Percentiles rank a stretch among this genome's conserved stretches.
phyloP scores from a whole-genome alignment of 768 basidiomycete genomes.

The Phallus indusiatus region DNA sequence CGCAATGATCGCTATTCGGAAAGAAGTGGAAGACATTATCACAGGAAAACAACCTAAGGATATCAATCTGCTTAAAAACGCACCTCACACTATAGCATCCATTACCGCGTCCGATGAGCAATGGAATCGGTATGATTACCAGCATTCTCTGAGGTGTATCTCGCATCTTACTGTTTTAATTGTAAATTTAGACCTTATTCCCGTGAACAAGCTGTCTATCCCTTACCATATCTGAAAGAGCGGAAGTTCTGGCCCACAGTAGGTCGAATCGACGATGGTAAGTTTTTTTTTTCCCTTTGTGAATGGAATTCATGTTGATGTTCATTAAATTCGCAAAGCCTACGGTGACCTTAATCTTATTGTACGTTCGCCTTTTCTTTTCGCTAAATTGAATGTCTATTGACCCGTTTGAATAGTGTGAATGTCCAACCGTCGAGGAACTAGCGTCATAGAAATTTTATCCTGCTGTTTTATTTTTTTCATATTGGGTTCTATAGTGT shows the following conservation, averaged over 20 bases:
- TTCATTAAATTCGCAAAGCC: conserved; percentile 33
- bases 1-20: conserved; percentile 94
- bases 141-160: background rate
- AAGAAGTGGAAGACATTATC: conserved; percentile 83
- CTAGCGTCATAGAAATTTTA: conserved; percentile 24
- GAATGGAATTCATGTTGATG: background rate
- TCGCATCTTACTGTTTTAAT: background rate
- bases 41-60: conserved; percentile 81
- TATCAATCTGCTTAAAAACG: conserved; percentile 88
- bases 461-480: background rate
- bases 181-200: conserved; percentile 62
- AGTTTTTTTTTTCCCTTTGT: conserved; percentile 18
- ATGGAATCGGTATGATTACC: conserved; percentile 67
- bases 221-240: conserved; percentile 69
- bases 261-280: conserved; percentile 88
- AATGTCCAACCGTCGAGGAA: conserved; percentile 82
- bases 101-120: conserved; percentile 63
- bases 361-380: conserved; percentile 35
- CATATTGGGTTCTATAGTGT: conserved; percentile 19
- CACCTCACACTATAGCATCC: conserved; percentile 80
- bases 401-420: conserved; percentile 43
- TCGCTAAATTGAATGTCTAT: conserved; percentile 3
- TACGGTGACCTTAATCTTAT: conserved; percentile 90
- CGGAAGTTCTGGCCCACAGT: conserved; percentile 98
- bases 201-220: conserved; percentile 85